Evolutionary conservation across 768 basidiomycete genomes (phyloP).

Genomic region (Collybiopsis confluens): DNA sequence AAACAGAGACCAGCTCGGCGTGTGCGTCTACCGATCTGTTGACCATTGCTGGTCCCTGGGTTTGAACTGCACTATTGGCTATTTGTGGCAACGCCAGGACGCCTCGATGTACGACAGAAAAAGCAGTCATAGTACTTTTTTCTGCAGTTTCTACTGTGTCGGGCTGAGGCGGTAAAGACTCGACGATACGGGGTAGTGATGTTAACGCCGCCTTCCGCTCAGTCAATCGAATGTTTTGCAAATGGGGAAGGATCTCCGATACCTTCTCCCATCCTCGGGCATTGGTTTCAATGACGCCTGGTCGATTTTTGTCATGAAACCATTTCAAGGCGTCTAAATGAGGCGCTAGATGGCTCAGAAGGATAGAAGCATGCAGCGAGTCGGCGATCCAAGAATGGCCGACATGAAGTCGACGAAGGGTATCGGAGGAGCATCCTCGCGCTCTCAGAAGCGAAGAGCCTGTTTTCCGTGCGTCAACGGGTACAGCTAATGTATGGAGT

Average conservation of each 20-base stretch:
- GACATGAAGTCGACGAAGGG: constrained; percentile 66
- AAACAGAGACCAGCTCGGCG: constrained; percentile 33
- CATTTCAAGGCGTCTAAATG: constrained; percentile 64
- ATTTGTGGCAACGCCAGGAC: constrained; percentile 37
- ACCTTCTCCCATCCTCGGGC: constrained; percentile 67
- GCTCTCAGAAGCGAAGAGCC: constrained; percentile 41
- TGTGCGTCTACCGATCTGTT: constrained; percentile 35
- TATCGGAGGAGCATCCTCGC: constrained; percentile 52
- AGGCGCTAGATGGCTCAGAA: constrained; percentile 77
- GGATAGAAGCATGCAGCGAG: constrained; percentile 64
- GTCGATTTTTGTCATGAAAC: constrained; percentile 77
- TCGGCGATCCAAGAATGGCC: constrained; percentile 73
- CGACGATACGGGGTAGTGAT: constrained; percentile 1
- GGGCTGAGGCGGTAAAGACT: constrained; percentile 11
- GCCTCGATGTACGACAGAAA: constrained; percentile 33
- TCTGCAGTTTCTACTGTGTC: constrained; percentile 32
- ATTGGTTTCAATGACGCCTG: constrained; percentile 63
- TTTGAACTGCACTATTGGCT: constrained; percentile 32
- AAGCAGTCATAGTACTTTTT: constrained; percentile 48
- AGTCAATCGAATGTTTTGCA: constrained; percentile 60
- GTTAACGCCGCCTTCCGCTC: constrained; percentile 39
- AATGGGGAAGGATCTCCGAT: constrained; percentile 64
- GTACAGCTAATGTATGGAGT: constrained; percentile 62
- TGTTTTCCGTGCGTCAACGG: constrained; percentile 53
- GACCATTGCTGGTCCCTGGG: constrained; percentile 25